Evolutionary conservation across 305 asterid species (phyloP).

Genomic region (Fraxinus baroniana): DNA sequence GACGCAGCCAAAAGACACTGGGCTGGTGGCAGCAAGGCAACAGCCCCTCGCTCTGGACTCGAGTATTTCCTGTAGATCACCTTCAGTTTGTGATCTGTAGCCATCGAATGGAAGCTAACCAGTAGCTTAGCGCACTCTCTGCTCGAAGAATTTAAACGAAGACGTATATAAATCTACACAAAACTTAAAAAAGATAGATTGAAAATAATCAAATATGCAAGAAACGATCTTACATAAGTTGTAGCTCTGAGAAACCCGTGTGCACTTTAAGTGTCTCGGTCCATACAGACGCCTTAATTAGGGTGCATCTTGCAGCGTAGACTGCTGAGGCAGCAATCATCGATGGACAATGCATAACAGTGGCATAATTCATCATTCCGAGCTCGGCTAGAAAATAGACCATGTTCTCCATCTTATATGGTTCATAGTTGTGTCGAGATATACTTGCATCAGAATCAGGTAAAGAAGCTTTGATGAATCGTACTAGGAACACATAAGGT

Average conservation of each 20-base stretch:
- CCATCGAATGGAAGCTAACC: constrained; percentile 49
- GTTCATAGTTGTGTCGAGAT: neutral
- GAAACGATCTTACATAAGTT: constrained; percentile 46
- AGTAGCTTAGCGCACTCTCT: constrained; percentile 72
- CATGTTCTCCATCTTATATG: constrained; percentile 59
- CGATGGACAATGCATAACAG: constrained; percentile 56
- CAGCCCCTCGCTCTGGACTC: constrained; percentile 42
- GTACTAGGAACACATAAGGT: constrained; percentile 77
- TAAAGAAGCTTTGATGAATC: constrained; percentile 76
- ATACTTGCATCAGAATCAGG: constrained; percentile 49
- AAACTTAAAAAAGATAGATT: neutral
- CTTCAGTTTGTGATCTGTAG: constrained; percentile 42
- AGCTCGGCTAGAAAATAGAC: constrained; percentile 69
- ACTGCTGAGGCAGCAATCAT: constrained; percentile 94
- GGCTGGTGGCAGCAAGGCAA: constrained; percentile 64
- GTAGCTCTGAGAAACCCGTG: constrained; percentile 67
- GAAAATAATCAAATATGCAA: neutral
- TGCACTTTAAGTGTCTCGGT: constrained; percentile 65
- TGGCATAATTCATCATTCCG: constrained; percentile 73
- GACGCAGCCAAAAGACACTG: constrained; percentile 39
- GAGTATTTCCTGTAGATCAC: constrained; percentile 62
- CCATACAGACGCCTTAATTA: constrained; percentile 59
- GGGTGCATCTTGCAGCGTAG: constrained; percentile 65
- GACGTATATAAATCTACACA: neutral
- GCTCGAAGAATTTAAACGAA: neutral